phyloP scores from a whole-genome alignment of 2,329 filamentous ascomycete species.

The Fusarium praegraminearum region DNA sequence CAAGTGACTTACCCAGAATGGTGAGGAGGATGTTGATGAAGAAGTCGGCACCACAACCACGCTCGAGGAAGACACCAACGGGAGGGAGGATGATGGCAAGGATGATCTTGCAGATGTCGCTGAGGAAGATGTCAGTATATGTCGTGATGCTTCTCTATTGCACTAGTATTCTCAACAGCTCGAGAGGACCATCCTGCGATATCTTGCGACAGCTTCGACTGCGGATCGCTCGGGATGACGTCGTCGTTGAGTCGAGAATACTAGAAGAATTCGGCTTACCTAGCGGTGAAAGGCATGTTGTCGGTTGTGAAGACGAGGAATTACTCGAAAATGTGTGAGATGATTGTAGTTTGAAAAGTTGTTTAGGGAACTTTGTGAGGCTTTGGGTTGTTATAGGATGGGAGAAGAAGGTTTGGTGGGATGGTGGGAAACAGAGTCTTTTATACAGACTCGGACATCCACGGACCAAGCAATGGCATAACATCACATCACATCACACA shows the following conservation, averaged over 20 bases:
- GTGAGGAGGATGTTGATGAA: constrained; percentile 94
- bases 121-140: constrained; percentile 39
- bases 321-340: constrained; percentile 31
- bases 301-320: constrained; percentile 31
- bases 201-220: constrained; percentile 14
- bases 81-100: constrained; percentile 91
- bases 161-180: neutral
- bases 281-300: constrained; percentile 71
- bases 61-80: constrained; percentile 93
- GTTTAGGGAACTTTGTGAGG: constrained; percentile 12
- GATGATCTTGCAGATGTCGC: constrained; percentile 76
- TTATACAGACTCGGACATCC: constrained; percentile 40
- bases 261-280: constrained; percentile 56
- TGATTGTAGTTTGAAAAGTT: constrained; percentile 17
- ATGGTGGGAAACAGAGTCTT: constrained; percentile 41
- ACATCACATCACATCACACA: constrained; percentile 35
- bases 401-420: neutral
- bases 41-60: constrained; percentile 86
- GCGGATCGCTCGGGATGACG: constrained; percentile 42
- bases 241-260: constrained; percentile 16
- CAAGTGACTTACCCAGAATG: constrained; percentile 66
- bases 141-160: neutral
- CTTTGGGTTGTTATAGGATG: constrained; percentile 21
- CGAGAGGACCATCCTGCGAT: neutral
- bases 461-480: constrained; percentile 18